Conservation (phyloP, 768 basidiomycete genomes). For the Krasilnikovozyma curviuscula region DNA sequence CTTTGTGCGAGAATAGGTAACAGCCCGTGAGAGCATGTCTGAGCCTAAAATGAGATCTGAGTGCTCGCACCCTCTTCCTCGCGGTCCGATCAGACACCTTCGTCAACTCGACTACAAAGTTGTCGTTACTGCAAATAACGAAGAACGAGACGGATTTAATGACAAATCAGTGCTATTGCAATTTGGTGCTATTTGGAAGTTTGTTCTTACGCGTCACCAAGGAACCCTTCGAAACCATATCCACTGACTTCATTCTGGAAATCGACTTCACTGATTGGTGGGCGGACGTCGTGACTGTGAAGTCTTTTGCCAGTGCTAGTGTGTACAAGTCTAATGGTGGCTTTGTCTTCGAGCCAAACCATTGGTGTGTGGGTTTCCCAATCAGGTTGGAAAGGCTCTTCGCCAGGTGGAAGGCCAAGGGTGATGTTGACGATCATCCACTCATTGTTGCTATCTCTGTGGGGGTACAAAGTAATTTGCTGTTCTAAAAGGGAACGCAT, state of each 20-base stretch:
- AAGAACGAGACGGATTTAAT: background rate
- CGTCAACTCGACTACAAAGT: conserved; percentile 10
- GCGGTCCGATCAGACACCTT: conserved; percentile 40
- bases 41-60: conserved; percentile 64
- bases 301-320: conserved; percentile 60
- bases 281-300: conserved; percentile 86
- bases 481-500: conserved; percentile 43
- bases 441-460: conserved; percentile 87
- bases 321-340: conserved; percentile 65
- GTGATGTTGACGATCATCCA: conserved; percentile 64
- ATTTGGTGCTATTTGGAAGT: background rate
- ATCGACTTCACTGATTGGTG: conserved; percentile 89
- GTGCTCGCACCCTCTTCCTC: conserved; percentile 48
- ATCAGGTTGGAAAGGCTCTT: too few species aligned
- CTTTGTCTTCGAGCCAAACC: conserved; percentile 43
- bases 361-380: conserved; percentile 36
- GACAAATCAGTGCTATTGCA: background rate
- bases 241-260: conserved; percentile 97
- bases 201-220: conserved; percentile 11
- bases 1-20: conserved; percentile 93
- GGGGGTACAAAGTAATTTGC: conserved; percentile 97
- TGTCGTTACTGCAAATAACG: conserved; percentile 7
- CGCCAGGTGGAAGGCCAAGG: conserved; percentile 3
- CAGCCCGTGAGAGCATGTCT: conserved; percentile 75
- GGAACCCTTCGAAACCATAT: conserved; percentile 59